A percentile compares a stretch with the other conserved stretches of the same genome.
phyloP scores from a whole-genome alignment of 73 alveolate genomes.

The Tetrahymena malaccensis region DNA sequence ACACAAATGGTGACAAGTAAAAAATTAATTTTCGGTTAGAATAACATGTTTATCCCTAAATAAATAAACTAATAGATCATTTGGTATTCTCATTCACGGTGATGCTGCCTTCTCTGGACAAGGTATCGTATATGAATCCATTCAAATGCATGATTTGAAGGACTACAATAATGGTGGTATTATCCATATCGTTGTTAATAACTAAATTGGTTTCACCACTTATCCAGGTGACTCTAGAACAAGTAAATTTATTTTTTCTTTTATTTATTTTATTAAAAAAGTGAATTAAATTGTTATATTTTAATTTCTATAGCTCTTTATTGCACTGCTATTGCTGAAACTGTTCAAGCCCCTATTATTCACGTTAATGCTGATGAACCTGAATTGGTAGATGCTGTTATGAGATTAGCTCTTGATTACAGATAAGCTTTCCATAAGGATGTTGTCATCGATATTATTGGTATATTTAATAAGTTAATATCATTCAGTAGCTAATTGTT shows the following conservation, averaged over 20 bases:
- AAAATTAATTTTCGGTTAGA: background rate
- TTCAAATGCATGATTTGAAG: conserved; percentile 41
- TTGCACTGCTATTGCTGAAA: conserved; percentile 50
- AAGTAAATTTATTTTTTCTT: background rate
- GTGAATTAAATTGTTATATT: background rate
- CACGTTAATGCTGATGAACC: conserved; percentile 73
- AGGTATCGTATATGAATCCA: conserved; percentile 67
- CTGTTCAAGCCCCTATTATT: conserved; percentile 47
- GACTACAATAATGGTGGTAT: conserved; percentile 57
- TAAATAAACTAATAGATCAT: conserved; percentile 13
- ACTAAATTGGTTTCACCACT: conserved; percentile 89
- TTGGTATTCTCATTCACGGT: conserved; percentile 65
- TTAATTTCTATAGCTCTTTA: background rate
- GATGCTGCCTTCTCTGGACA: conserved; percentile 81
- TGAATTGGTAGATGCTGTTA: conserved; percentile 50
- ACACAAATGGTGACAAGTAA: conserved; percentile 31
- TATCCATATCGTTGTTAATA: conserved; percentile 74
- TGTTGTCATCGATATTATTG: conserved; percentile 60
- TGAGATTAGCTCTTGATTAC: conserved; percentile 64
- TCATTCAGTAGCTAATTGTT: background rate
- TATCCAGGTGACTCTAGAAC: conserved; percentile 20
- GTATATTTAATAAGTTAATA: background rate
- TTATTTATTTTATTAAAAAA: too few relatives aligned
- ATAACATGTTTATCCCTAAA: background rate
- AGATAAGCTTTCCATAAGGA: conserved; percentile 62